These are phyloP conservation scores for Solanum gandarillasii DNA, from an alignment of 257 asterid genomes.

Conservation along the genomic window DNA sequence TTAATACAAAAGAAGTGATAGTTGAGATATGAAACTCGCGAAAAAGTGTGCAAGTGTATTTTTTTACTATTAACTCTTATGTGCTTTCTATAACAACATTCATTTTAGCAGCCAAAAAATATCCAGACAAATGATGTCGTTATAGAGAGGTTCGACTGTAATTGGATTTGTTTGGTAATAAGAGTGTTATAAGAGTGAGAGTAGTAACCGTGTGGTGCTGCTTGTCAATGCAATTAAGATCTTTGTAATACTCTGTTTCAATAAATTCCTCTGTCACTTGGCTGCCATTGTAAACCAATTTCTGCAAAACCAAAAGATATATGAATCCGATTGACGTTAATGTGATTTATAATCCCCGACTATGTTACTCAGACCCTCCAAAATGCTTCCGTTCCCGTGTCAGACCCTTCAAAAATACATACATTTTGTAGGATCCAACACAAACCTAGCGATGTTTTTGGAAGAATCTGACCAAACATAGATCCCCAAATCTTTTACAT, in stretches of 20 bases:
- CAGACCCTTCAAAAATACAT: neutral
- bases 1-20: neutral
- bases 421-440: neutral
- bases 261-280: constrained; percentile 52
- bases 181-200: neutral
- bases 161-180: neutral
- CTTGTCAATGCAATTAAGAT: constrained; percentile 65
- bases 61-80: neutral
- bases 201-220: constrained; percentile 79
- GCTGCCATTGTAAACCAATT: constrained; percentile 35
- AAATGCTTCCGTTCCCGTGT: neutral
- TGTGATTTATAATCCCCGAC: neutral
- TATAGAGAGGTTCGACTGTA: neutral
- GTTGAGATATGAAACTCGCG: neutral
- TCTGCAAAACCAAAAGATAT: constrained; percentile 23
- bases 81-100: neutral
- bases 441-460: neutral
- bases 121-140: neutral
- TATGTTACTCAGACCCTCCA: neutral
- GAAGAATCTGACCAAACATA: neutral
- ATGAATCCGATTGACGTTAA: neutral
- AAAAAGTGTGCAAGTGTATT: neutral
- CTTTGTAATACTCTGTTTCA: constrained; percentile 82
- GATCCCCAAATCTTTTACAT: neutral
- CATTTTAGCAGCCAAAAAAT: neutral